Evolutionary conservation across 768 basidiomycete genomes (phyloP).

Genomic region (Termitomyces sp.): DNA sequence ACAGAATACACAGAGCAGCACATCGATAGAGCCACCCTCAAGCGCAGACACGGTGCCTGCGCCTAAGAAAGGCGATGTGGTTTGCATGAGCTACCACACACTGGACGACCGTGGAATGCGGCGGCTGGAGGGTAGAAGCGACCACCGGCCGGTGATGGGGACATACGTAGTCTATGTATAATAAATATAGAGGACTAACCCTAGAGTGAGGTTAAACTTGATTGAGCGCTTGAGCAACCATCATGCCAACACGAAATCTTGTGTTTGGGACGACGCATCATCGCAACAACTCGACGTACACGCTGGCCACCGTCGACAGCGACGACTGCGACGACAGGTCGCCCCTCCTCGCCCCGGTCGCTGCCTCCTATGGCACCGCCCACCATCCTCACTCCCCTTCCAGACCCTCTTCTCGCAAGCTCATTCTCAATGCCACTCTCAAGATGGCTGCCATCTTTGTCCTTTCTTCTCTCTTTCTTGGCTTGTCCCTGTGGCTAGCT

Average conservation of each 20-base stretch:
- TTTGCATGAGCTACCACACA: conserved; percentile 67
- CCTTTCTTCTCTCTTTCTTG: conserved; percentile 63
- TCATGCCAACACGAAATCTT: conserved; percentile 17
- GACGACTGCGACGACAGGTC: conserved; percentile 28
- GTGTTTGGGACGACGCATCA: conserved; percentile 18
- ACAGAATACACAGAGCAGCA: conserved; percentile 20
- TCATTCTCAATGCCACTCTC: conserved; percentile 75
- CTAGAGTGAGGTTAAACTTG: conserved; percentile 13
- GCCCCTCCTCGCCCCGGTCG: conserved; percentile 38
- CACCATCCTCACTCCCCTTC: conserved; percentile 31
- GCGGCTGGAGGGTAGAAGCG: conserved; percentile 69
- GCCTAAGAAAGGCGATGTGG: conserved; percentile 58
- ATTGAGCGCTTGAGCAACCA: conserved; percentile 6
- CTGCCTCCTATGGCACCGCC: conserved; percentile 49
- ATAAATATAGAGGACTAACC: conserved; percentile 6
- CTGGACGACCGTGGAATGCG: conserved; percentile 74
- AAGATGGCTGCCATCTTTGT: conserved; percentile 81
- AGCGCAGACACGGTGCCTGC: conserved; percentile 14
- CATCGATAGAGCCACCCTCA: conserved; percentile 10
- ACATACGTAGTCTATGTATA: conserved; percentile 57
- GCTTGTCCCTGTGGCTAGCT: conserved; percentile 73
- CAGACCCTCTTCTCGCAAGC: conserved; percentile 40
- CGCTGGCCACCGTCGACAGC: conserved; percentile 52
- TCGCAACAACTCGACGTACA: conserved; percentile 40
- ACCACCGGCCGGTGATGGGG: conserved; percentile 84